Evolutionary conservation across 2,329 filamentous ascomycete species (phyloP), one percentile per base, ranked within the genome.

Genomic region (Xylaria hypoxylon): DNA sequence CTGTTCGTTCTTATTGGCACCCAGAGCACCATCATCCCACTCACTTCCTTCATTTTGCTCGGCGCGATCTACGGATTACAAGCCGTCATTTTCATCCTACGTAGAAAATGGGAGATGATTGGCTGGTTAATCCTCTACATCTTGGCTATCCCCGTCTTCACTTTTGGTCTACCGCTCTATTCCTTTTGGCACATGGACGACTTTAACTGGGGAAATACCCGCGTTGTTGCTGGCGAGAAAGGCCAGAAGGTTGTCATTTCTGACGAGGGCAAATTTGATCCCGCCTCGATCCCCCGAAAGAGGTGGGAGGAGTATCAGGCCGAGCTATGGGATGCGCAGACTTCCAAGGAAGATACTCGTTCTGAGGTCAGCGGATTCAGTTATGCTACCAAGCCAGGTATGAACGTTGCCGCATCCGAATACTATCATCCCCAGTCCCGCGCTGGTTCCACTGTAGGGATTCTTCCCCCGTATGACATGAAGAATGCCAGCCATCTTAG

Each of bases 101-200:
- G 93, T 65, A 92, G 95, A 75, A 97, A 97, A 83, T 99, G 96
- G 96, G 95, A 99, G 79, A 98, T 98, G 95, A 91, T 99, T 73
- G 96, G 95, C 40, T 99, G 96, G 96, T 97, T 99, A 94, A 85
- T 99, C 72, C 89, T 99, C 69, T 99, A 99, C 80, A 87, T 99
- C 66, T 70, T 96, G 33, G 95, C 96, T 61, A 92, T 97, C 68
- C 95, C 95, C 0, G 88, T 99, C 70, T 99, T 97, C 85, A 90
- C 92, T 48, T 93, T 97, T 70, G 94, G 87, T 65, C 86, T 99
- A 50, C 96, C 96, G 0, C 83, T 99, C 31, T 98, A 98, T 79
- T 87, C 95, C 56, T 99, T 99, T 87, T 99, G 96, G 96, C 88
- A 97, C 82, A 98, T 98, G 96, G 96, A 99, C 80, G 96, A 99